Evolutionary conservation across 345 rosid genomes (phyloP).

Genomic region (Rhizophora mangle): DNA sequence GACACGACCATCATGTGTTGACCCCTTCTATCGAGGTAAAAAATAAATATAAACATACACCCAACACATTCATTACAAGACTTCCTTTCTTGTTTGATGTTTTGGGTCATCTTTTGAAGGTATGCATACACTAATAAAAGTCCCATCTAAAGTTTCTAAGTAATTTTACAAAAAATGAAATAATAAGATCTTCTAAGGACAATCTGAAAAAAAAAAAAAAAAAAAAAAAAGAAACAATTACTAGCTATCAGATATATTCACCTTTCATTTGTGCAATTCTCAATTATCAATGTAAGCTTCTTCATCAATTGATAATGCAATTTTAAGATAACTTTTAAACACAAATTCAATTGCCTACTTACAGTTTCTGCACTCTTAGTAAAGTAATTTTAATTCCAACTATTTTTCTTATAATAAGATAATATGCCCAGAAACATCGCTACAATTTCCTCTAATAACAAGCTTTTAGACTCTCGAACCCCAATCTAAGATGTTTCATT

Average conservation of each 20-base stretch:
- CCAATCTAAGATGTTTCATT: no score
- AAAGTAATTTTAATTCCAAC: background rate
- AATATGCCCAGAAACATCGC: no score
- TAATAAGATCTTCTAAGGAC: background rate
- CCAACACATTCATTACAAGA: background rate
- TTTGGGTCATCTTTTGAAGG: background rate
- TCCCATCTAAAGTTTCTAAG: background rate
- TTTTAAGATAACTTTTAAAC: background rate
- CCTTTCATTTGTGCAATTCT: background rate
- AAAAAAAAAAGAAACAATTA: background rate
- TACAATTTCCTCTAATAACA: background rate
- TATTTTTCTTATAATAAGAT: background rate
- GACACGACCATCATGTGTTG: background rate
- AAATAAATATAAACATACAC: background rate
- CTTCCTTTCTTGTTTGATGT: background rate
- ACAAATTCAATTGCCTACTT: background rate
- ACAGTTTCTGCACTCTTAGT: background rate
- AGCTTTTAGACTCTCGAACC: background rate
- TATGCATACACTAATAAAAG: background rate
- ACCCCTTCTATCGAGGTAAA: background rate
- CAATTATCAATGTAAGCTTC: background rate
- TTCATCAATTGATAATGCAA: background rate
- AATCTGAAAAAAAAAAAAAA: background rate
- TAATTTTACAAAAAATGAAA: background rate
- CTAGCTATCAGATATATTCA: background rate